Conservation (phyloP, 768 basidiomycete genomes). For the Rhizopogon sp. region DNA sequence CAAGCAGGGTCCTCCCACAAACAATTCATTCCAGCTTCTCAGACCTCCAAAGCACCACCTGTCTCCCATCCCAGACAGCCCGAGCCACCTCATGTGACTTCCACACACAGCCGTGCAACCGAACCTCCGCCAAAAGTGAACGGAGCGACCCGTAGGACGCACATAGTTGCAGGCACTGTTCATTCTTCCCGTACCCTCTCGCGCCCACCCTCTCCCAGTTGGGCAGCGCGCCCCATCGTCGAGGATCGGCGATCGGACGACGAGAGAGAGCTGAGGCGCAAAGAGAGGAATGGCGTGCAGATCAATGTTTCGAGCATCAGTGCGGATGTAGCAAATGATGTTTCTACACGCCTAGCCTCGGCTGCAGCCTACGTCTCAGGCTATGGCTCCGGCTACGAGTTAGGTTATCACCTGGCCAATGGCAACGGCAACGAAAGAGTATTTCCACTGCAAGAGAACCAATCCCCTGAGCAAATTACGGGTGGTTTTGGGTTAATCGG, state of each 20-base stretch:
- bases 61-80: slow-evolving; percentile 17
- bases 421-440: slow-evolving; percentile 17
- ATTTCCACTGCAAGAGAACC: slow-evolving; percentile 23
- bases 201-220: slow-evolving; percentile 21
- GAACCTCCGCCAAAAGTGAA: slow-evolving; percentile 6
- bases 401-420: slow-evolving; percentile 19
- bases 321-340: neutral
- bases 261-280: slow-evolving; percentile 16
- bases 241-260: slow-evolving; percentile 27
- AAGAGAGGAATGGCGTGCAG: slow-evolving; percentile 7
- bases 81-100: slow-evolving; percentile 9
- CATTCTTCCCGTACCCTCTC: slow-evolving; percentile 28
- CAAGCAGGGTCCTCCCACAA: slow-evolving; percentile 10
- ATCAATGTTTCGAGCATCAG: neutral
- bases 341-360: slow-evolving; percentile 23
- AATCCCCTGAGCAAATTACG: slow-evolving; percentile 20
- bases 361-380: slow-evolving; percentile 32
- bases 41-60: slow-evolving; percentile 11
- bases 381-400: slow-evolving; percentile 30
- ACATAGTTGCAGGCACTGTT: slow-evolving; percentile 27
- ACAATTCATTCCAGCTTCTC: slow-evolving; percentile 10
- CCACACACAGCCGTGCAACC: slow-evolving; percentile 6
- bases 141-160: slow-evolving; percentile 13
- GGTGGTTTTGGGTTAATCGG: slow-evolving; percentile 23
- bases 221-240: slow-evolving; percentile 24